Percentiles rank a stretch among this genome's conserved stretches.
These are phyloP conservation scores for Rhizophagus clarus DNA, from an alignment of 192 early-diverging fungal species.

Conservation along the genomic window DNA sequence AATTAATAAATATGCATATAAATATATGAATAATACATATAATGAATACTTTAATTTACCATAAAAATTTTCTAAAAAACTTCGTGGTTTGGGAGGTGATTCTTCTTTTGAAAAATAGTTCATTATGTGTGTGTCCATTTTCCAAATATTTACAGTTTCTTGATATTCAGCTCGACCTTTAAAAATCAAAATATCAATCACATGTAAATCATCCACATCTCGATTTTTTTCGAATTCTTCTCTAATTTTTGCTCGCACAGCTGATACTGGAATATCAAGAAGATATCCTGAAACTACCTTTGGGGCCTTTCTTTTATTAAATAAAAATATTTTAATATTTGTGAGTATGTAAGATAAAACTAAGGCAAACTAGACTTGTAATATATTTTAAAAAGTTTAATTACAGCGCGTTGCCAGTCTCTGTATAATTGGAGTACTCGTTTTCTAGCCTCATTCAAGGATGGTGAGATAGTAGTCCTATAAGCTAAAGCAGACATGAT, in stretches of 20 bases:
- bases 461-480: constrained; percentile 57
- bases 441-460: constrained; percentile 62
- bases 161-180: constrained; percentile 88
- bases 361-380: background rate
- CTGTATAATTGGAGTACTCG: constrained; percentile 71
- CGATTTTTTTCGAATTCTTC: constrained; percentile 89
- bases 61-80: constrained; percentile 80
- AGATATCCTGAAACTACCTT: constrained; percentile 74
- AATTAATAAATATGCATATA: no score
- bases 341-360: background rate
- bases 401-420: constrained; percentile 68
- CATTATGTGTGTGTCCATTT: constrained; percentile 85
- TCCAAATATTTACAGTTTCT: constrained; percentile 93
- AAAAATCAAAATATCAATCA: constrained; percentile 82
- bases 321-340: background rate
- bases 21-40: no score
- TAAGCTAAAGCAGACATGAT: constrained; percentile 49
- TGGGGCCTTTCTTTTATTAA: constrained; percentile 53
- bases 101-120: constrained; percentile 85
- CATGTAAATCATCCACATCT: constrained; percentile 70
- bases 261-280: constrained; percentile 69
- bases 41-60: background rate
- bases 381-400: constrained; percentile 18
- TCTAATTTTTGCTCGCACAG: constrained; percentile 81
- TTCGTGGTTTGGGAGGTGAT: constrained; percentile 63